A percentile compares a stretch with the other conserved stretches of the same genome.
Conservation (phyloP, 306 rosid genomes). For the Senna tora region DNA sequence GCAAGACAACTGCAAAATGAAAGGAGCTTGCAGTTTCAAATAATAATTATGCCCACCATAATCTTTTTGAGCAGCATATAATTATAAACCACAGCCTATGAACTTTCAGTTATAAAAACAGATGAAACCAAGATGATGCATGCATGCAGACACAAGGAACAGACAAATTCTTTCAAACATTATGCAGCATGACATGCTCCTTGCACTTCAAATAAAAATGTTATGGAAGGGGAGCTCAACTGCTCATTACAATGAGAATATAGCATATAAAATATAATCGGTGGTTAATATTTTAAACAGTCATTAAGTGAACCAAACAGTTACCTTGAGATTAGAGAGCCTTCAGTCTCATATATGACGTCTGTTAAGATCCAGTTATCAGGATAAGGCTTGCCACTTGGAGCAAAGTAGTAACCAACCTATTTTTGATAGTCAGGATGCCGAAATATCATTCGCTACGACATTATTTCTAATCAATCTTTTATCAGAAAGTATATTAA, state of each 20-base stretch:
- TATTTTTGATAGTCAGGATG: conserved; percentile 59
- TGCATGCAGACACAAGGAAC: not conserved
- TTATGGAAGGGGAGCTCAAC: not conserved
- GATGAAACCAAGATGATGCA: not conserved
- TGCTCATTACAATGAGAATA: conserved; percentile 22
- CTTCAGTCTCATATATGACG: conserved; percentile 80
- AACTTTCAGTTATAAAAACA: not conserved
- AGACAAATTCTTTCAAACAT: not conserved
- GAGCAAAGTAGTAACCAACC: conserved; percentile 99
- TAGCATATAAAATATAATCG: not conserved
- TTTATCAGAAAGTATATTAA: conserved; percentile 37
- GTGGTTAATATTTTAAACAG: not conserved
- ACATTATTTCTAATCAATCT: conserved; percentile 37
- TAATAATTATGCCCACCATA: not conserved
- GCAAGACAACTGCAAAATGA: conserved; percentile 27
- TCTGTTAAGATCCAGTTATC: conserved; percentile 99
- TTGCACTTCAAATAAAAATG: conserved; percentile 17
- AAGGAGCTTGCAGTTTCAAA: conserved; percentile 19
- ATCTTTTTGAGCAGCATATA: conserved; percentile 5
- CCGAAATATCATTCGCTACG: conserved; percentile 51
- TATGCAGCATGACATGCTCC: conserved; percentile 22
- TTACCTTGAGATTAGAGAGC: conserved; percentile 85
- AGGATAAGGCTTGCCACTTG: conserved; percentile 99
- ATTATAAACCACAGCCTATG: not conserved
- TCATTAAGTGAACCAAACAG: not conserved